Percentiles rank a stretch among this genome's conserved stretches.
These are phyloP conservation scores for Curvularia sp. DNA, from an alignment of 2,329 filamentous ascomycete species.

Conservation along the genomic window DNA sequence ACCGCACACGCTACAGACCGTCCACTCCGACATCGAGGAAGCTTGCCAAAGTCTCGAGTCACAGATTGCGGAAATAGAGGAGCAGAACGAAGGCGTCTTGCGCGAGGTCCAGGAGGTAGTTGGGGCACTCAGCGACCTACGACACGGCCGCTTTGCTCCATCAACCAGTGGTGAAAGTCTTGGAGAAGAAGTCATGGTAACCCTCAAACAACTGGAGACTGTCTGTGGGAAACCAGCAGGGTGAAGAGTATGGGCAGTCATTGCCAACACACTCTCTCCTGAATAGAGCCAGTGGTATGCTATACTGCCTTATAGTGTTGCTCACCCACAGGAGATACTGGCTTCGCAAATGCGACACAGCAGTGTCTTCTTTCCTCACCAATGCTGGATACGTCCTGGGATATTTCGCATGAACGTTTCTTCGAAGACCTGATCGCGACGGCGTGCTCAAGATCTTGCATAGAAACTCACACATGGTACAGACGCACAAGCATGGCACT, in stretches of 20 bases:
- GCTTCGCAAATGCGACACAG: not conserved
- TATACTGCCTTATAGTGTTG: not conserved
- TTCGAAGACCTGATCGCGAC: not conserved
- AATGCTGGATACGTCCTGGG: not conserved
- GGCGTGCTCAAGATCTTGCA: not conserved
- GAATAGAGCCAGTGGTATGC: not conserved
- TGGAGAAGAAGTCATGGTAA: constrained; percentile 70
- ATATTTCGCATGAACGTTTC: not conserved
- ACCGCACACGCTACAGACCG: constrained; percentile 67
- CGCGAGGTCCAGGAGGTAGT: constrained; percentile 70
- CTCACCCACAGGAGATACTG: not conserved
- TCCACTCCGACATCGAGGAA: constrained; percentile 72
- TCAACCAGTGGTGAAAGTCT: constrained; percentile 63
- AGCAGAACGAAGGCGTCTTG: constrained; percentile 67
- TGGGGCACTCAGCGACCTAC: constrained; percentile 78
- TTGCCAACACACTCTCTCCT: not conserved
- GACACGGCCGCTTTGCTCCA: constrained; percentile 73
- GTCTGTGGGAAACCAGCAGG: constrained; percentile 56
- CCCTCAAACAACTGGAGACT: constrained; percentile 68
- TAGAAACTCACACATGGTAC: constrained; percentile 1
- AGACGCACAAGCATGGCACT: not conserved
- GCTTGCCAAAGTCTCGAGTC: constrained; percentile 70
- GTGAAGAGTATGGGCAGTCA: constrained; percentile 19
- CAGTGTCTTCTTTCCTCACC: not conserved
- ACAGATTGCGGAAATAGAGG: constrained; percentile 70